Percentiles rank a stretch among this genome's conserved stretches.
These are phyloP conservation scores for Mycena kentingensis DNA, from an alignment of 768 basidiomycete genomes.

Conservation along the genomic window DNA sequence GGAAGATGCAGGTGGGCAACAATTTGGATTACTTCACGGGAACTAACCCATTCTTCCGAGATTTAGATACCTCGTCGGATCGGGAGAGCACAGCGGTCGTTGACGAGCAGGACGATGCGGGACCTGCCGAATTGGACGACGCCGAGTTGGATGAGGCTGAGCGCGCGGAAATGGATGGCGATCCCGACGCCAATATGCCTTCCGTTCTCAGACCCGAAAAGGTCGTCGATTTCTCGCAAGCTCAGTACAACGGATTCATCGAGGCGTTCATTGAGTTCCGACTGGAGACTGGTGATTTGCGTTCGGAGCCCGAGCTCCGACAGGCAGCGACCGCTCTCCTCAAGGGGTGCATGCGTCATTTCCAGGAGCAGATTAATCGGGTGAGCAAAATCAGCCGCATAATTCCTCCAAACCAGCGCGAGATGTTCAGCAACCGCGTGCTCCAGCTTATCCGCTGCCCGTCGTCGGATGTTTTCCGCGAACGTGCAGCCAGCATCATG, in stretches of 20 bases:
- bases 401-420: conserved; percentile 16
- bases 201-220: too few species aligned
- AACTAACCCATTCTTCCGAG: too few species aligned
- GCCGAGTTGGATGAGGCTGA: too few species aligned
- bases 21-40: too few species aligned
- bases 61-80: too few species aligned
- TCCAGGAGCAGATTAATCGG: conserved; percentile 27
- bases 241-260: conserved; percentile 29
- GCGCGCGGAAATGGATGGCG: too few species aligned
- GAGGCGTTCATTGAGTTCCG: conserved; percentile 18
- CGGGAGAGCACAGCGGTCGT: too few species aligned
- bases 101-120: too few species aligned
- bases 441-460: conserved; percentile 12
- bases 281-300: conserved; percentile 1
- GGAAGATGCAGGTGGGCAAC: too few species aligned
- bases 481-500: conserved; percentile 15
- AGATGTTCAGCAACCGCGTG: conserved; percentile 20
- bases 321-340: conserved; percentile 24
- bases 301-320: conserved; percentile 22
- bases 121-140: too few species aligned
- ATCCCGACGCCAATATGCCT: too few species aligned
- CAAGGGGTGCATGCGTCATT: conserved; percentile 34
- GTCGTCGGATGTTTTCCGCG: conserved; percentile 9
- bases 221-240: too few species aligned
- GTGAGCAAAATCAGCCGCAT: conserved; percentile 28